A percentile compares a stretch with the other conserved stretches of the same genome.
These are phyloP conservation scores for Sindora glabra DNA, from an alignment of 306 rosid species.

Conservation along the genomic window DNA sequence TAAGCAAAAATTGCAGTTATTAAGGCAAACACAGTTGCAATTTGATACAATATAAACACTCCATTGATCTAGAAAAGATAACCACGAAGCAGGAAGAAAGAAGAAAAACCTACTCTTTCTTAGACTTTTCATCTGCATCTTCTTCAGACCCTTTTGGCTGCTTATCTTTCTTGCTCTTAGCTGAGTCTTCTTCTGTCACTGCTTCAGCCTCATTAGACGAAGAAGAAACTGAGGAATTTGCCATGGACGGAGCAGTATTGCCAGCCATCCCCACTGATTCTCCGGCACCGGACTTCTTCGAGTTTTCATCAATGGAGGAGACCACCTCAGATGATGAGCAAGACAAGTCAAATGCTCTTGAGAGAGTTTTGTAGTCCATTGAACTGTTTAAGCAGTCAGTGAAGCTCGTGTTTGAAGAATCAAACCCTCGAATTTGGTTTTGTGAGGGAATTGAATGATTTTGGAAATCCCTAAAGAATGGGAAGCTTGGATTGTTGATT, in stretches of 20 bases:
- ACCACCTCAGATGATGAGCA: conserved; percentile 67
- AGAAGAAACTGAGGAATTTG: conserved; percentile 56
- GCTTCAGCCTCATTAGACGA: conserved; percentile 72
- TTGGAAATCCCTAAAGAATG: conserved; percentile 31
- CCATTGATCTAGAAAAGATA: no score
- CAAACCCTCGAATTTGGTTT: conserved; percentile 35
- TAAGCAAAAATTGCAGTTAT: conserved; percentile 19
- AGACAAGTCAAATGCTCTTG: conserved; percentile 77
- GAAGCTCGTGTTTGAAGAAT: conserved; percentile 49
- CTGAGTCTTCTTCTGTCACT: conserved; percentile 39
- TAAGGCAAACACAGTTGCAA: no score
- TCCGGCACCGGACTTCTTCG: conserved; percentile 22
- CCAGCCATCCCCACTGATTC: conserved; percentile 29
- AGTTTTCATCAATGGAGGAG: conserved; percentile 36
- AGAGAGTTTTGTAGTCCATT: conserved; percentile 65
- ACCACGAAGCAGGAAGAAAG: neutral
- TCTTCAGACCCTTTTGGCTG: conserved; percentile 39
- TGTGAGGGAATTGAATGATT: conserved; percentile 7
- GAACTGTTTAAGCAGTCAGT: conserved; percentile 63
- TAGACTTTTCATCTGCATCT: conserved; percentile 46
- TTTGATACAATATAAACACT: neutral
- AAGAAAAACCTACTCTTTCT: conserved; percentile 54
- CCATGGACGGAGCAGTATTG: conserved; percentile 36
- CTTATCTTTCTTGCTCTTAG: conserved; percentile 48
- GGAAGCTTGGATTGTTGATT: conserved; percentile 30